These are phyloP conservation scores for Kurtzmaniella cleridarum DNA, from an alignment of 805 yeast species.

Conservation along the genomic window DNA sequence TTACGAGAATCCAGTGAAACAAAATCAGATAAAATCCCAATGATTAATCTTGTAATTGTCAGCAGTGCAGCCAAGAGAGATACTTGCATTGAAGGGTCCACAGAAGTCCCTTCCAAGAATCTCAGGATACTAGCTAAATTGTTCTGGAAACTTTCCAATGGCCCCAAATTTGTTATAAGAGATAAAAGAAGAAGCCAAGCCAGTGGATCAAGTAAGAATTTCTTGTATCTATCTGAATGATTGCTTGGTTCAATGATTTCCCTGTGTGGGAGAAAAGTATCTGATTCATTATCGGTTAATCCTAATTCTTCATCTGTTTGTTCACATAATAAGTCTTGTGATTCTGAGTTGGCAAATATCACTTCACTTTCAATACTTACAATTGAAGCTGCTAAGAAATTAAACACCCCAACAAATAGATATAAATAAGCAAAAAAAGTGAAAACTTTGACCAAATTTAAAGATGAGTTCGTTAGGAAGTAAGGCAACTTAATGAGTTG, in stretches of 20 bases:
- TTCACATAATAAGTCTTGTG: slow-evolving; percentile 9
- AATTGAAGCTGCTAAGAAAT: slow-evolving; percentile 60
- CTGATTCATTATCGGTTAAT: slow-evolving; percentile 2
- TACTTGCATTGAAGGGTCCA: slow-evolving; percentile 43
- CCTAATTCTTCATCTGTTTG: slow-evolving; percentile 1
- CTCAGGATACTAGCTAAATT: slow-evolving; percentile 73
- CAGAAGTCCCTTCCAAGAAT: slow-evolving; percentile 17
- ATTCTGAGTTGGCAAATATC: slow-evolving; percentile 26
- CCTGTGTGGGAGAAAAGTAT: slow-evolving; percentile 24
- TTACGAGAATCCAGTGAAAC: slow-evolving; percentile 27
- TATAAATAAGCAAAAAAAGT: slow-evolving; percentile 48
- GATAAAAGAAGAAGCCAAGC: slow-evolving; percentile 62
- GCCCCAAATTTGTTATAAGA: slow-evolving; percentile 69
- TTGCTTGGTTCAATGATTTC: slow-evolving; percentile 29
- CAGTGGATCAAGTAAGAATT: slow-evolving; percentile 47
- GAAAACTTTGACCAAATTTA: slow-evolving; percentile 52
- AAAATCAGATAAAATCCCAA: slow-evolving; percentile 68
- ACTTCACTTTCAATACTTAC: slow-evolving; percentile 54
- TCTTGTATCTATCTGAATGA: slow-evolving; percentile 28
- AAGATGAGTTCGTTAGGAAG: slow-evolving; percentile 22
- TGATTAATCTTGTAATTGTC: slow-evolving; percentile 58
- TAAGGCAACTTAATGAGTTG: slow-evolving; percentile 45
- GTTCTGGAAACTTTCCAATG: slow-evolving; percentile 78
- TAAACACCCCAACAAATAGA: slow-evolving; percentile 49
- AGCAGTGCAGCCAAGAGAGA: slow-evolving; percentile 60